phyloP scores from a whole-genome alignment of 192 early-diverging fungal genomes.

The Paraglomus brasilianum region DNA sequence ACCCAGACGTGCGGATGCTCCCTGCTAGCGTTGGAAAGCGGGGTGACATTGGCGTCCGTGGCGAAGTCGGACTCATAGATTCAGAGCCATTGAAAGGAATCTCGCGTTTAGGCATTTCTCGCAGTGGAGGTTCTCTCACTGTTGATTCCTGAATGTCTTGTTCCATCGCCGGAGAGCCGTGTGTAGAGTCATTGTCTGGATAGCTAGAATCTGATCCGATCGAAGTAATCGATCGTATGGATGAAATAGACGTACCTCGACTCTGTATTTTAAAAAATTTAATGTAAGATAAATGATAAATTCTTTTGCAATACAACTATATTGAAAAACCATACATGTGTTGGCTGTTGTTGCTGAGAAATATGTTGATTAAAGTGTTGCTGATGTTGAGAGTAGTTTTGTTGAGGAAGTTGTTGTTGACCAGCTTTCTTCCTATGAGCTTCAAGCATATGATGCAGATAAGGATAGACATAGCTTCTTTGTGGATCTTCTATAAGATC shows the following conservation, averaged over 20 bases:
- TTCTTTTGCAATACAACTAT: too few relatives aligned
- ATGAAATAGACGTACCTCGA: conserved; percentile 29
- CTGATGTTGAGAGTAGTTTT: conserved; percentile 13
- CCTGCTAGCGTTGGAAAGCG: conserved; percentile 14
- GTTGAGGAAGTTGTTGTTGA: conserved; percentile 3
- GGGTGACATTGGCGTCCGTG: conserved; percentile 15
- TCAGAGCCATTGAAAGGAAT: conserved; percentile 22
- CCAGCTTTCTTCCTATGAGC: conserved; percentile 40
- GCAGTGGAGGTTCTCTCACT: conserved; percentile 19
- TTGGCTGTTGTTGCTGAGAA: too few relatives aligned
- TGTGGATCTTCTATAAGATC: conserved; percentile 62
- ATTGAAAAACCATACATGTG: too few relatives aligned
- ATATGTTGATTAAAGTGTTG: conserved; percentile 30
- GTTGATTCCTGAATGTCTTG: conserved; percentile 16
- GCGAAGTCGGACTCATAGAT: conserved; percentile 21
- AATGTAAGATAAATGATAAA: not conserved
- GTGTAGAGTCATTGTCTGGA: not conserved
- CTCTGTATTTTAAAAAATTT: too few relatives aligned
- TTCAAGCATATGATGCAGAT: conserved; percentile 57
- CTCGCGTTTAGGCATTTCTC: conserved; percentile 28
- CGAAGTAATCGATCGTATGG: conserved; percentile 17
- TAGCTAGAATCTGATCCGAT: not conserved
- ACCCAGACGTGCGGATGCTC: conserved; percentile 31
- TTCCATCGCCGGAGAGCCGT: not conserved
- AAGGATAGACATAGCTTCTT: conserved; percentile 66